These are phyloP conservation scores for Incumbomyces delicatus DNA, from an alignment of 2,329 filamentous ascomycete species.

Conservation along the genomic window DNA sequence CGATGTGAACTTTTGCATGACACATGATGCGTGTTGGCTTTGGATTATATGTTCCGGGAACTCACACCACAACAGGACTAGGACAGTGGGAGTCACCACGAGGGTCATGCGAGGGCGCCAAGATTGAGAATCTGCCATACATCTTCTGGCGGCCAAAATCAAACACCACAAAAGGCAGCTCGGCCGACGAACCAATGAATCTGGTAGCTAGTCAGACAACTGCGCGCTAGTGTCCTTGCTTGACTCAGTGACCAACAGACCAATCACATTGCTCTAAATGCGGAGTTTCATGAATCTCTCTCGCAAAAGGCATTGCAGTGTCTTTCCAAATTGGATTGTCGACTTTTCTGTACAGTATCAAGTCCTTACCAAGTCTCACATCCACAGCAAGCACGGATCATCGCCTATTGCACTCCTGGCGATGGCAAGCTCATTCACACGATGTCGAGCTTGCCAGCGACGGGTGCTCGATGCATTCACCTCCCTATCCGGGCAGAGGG, in stretches of 20 bases:
- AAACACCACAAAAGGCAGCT: no score
- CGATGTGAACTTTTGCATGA: background rate
- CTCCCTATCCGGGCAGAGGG: constrained; percentile 14
- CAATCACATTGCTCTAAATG: constrained; percentile 3
- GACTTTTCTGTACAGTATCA: no score
- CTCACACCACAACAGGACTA: no score
- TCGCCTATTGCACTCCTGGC: background rate
- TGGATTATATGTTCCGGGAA: background rate
- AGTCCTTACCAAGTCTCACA: background rate
- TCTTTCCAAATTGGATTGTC: no score
- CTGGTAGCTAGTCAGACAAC: no score
- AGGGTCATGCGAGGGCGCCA: no score
- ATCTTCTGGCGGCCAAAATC: no score
- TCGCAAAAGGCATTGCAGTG: no score
- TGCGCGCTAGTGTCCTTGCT: background rate
- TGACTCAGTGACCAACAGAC: background rate
- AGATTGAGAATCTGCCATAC: no score
- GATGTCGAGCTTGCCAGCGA: constrained; percentile 15
- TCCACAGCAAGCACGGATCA: background rate
- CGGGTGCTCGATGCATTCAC: constrained; percentile 18
- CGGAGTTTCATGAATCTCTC: background rate
- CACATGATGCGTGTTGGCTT: background rate
- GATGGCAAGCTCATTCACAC: background rate
- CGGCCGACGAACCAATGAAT: no score
- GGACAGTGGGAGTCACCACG: no score